These are phyloP conservation scores for Diplodia seriata DNA, from an alignment of 2,329 filamentous ascomycete species.

Conservation along the genomic window DNA sequence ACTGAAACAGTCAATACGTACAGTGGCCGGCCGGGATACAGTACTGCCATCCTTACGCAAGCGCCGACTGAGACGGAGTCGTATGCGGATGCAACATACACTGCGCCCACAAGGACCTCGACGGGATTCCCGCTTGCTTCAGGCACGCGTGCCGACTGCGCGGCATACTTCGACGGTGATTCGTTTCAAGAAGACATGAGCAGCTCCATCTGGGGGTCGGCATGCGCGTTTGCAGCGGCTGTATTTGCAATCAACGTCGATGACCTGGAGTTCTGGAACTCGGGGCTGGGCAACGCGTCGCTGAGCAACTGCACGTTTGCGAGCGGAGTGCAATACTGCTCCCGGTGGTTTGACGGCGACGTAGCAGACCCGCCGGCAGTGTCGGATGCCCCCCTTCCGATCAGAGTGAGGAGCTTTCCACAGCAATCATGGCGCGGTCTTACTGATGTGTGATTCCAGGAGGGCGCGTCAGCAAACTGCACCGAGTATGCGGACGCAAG, in stretches of 20 bases:
- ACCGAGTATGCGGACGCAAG: slow-evolving; percentile 7
- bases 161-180: slow-evolving; percentile 4
- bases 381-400: neutral
- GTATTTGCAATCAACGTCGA: neutral
- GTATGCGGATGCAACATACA: slow-evolving; percentile 9
- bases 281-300: neutral
- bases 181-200: neutral
- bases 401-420: neutral
- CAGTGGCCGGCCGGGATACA: neutral
- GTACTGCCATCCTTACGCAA: neutral
- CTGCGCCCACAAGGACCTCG: neutral
- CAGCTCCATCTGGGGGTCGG: neutral
- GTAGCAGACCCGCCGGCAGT: neutral
- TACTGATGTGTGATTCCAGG: neutral
- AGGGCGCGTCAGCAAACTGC: neutral
- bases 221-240: neutral
- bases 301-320: slow-evolving; percentile 1
- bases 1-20: slow-evolving; percentile 27
- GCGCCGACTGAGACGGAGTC: neutral
- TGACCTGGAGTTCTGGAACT: neutral
- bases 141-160: slow-evolving; percentile 24
- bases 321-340: neutral
- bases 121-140: slow-evolving; percentile 20
- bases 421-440: neutral
- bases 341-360: neutral